These are phyloP conservation scores for Pestalotiopsis sp. DNA, from an alignment of 2,329 filamentous ascomycete species.

Conservation along the genomic window DNA sequence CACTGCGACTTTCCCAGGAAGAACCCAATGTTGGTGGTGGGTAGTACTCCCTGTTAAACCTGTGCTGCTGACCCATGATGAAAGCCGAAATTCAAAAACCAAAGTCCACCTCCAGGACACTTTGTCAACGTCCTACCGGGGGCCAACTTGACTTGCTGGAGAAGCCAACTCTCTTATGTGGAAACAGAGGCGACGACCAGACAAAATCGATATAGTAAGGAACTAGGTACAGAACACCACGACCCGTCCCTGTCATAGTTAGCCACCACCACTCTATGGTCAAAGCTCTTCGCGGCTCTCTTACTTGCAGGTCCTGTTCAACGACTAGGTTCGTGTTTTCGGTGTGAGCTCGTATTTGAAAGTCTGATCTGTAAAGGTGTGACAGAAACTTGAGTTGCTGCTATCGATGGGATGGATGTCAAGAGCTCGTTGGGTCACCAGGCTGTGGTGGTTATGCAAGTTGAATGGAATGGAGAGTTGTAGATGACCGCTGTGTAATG, in stretches of 20 bases:
- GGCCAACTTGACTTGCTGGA: no score
- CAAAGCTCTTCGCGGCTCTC: neutral
- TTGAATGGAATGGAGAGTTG: neutral
- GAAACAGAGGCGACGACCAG: neutral
- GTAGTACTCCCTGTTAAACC: conserved; percentile 7
- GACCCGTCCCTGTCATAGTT: neutral
- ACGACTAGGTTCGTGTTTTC: neutral
- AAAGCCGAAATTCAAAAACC: neutral
- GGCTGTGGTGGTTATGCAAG: neutral
- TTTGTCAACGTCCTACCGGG: neutral
- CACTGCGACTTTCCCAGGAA: neutral
- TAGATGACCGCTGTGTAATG: neutral
- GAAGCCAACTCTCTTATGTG: neutral
- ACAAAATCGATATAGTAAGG: neutral
- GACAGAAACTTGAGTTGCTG: neutral
- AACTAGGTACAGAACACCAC: neutral
- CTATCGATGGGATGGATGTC: neutral
- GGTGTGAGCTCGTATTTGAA: neutral
- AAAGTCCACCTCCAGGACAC: neutral
- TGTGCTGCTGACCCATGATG: conserved; percentile 7
- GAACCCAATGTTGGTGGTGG: neutral
- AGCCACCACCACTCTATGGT: neutral
- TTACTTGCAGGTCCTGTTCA: neutral
- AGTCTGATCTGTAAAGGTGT: neutral
- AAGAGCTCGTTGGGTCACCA: neutral